Base-by-base conservation (phyloP, 1,284 basidiomycete species). In the Trametes hirsuta region DNA sequence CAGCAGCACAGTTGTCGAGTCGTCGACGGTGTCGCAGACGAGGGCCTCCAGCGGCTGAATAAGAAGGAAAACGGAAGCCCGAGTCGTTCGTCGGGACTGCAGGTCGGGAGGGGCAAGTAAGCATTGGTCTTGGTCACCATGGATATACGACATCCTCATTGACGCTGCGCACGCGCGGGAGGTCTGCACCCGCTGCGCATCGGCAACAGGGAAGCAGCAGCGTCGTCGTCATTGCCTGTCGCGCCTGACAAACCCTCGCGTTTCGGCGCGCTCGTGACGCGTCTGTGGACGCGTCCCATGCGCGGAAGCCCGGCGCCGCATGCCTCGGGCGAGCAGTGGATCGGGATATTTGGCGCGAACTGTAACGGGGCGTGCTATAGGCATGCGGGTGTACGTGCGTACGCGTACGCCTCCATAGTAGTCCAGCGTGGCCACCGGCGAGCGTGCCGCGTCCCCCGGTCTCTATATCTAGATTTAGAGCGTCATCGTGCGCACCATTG, bases 101-200 rank as follows among this genome's bases (percentile, higher is more conserved):
- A 30, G 18, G 41, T 45, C 18, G 51, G 30, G 30, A 49, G 25
- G 30, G 25, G 24, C 15, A 49, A 47, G 47, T 55, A 40, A 55
- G 40, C 54, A 55, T 15, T 37, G 15, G 36, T 12, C 40, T 44
- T 49, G 30, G 47, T 55, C 54, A 49, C 54, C 54, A 55, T 49
- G 54, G 54, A 35, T 42, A 35, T 36, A 6, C 21, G 14, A 21
- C 30, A 36, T 8, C 6, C 51, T 9, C 30, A 45, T 21, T 21
- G 11, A 51, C 37, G 22, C 36, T 12, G 18, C 44, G 22, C n/a
- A 46, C 12, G 12, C 44, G 44, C 44, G 12, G 44, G 11, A 18
- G 3, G 44, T 15, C 11, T 14, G n/a, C 50, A 11, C 18, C 41
- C 1, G 41, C 50, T 42, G 50, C 50, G 30, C 18, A 21, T 44